Base-by-base conservation (phyloP, 192 early-diverging fungal species). In the Radiomyces spectabilis region DNA sequence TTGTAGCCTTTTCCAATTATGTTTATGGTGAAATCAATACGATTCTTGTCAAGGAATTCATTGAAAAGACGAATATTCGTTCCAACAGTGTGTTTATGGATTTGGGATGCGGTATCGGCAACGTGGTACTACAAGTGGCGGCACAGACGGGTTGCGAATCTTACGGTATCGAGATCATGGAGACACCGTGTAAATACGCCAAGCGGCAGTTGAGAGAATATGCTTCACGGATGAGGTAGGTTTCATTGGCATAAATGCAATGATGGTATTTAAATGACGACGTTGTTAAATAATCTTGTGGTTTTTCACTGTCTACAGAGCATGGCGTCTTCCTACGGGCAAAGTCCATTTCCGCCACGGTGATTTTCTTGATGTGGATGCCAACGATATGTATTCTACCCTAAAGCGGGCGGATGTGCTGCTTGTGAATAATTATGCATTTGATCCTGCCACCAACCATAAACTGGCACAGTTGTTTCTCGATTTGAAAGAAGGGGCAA, bases 381-480 rank as follows among this genome's bases (percentile, higher is more conserved):
- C 46, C 46, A 48, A 48, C 24, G 73, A 76, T 16, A 72, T 89
- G 3, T 76, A 83, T 31, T 67, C 74, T 25, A 70, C 87, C n/a
- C 73, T 97, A 43, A 73, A 74, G 12, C 59, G 65, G 1, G 95
- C 89, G 8, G 92, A 97, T 63, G 87, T 97, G 24, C 80, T 97
- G 35, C 85, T 97, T 60, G 91, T 93, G 55, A 95, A 95, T 69
- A 95, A 95, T 68, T 97, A 94, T 55, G 91, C 87, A 6, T 97
- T 95, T 69, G 81, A 84, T 51, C 78, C 87, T 25, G 63, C 69
- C 24, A 69, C 92, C 19, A 97, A 97, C 68, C 88, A 93, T 51
- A 61, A 64, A 7, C 78, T 95, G 40, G 53, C 91, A 35, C 83
- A 86, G 51, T 65, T 85, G 60, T 95, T 97, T 58, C 59, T 97